Evolutionary conservation across 768 basidiomycete genomes (phyloP).

Genomic region (Tricholoma sp.): DNA sequence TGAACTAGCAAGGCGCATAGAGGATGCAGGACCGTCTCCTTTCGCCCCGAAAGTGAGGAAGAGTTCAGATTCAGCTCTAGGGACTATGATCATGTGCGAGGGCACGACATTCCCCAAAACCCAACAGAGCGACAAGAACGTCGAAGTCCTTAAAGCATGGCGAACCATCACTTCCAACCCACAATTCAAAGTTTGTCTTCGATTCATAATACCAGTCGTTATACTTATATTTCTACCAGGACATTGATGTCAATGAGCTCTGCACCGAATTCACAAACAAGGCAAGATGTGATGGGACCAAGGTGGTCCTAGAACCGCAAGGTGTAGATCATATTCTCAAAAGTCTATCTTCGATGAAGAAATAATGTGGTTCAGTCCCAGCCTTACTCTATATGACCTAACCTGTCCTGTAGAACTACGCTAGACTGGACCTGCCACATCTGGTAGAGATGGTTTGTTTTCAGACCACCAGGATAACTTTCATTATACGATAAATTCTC

Average conservation of each 20-base stretch:
- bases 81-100: constrained; percentile 58
- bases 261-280: constrained; percentile 78
- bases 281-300: constrained; percentile 80
- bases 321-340: constrained; percentile 46
- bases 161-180: constrained; percentile 69
- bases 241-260: constrained; percentile 72
- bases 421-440: not conserved
- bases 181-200: constrained; percentile 59
- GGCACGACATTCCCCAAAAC: constrained; percentile 68
- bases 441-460: not conserved
- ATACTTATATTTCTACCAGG: constrained; percentile 32
- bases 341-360: constrained; percentile 25
- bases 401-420: not conserved
- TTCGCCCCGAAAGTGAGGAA: constrained; percentile 46
- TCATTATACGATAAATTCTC: not conserved
- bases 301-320: constrained; percentile 68
- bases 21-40: constrained; percentile 51
- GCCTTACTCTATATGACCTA: not conserved
- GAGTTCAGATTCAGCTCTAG: constrained; percentile 37
- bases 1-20: constrained; percentile 48
- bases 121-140: constrained; percentile 62
- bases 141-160: constrained; percentile 80
- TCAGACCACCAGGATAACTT: not conserved
- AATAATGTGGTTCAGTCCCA: constrained; percentile 7
- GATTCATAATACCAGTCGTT: constrained; percentile 3